A percentile compares a stretch with the other conserved stretches of the same genome.
These are phyloP conservation scores for Mycena vulgaris DNA, from an alignment of 768 basidiomycete genomes.

Conservation along the genomic window DNA sequence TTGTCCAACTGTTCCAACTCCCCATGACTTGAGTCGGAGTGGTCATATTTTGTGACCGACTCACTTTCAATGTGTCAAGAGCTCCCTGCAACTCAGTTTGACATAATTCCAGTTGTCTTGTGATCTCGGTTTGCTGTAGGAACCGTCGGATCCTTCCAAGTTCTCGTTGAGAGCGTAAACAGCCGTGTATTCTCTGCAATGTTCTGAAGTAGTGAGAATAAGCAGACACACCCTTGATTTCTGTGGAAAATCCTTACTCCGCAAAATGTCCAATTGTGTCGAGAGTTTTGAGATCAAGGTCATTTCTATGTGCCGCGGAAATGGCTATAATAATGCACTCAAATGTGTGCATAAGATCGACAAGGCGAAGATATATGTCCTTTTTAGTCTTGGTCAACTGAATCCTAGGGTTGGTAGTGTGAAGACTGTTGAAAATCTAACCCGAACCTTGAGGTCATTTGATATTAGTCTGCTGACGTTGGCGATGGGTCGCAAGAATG, in stretches of 20 bases:
- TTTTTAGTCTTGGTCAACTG: background rate
- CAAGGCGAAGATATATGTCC: too few relatives aligned
- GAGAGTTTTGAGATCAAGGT: too few relatives aligned
- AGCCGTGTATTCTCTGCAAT: background rate
- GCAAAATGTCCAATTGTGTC: background rate
- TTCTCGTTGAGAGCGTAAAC: background rate
- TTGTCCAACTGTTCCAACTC: too few relatives aligned
- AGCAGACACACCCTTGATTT: background rate
- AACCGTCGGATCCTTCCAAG: background rate
- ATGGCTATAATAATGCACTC: too few relatives aligned
- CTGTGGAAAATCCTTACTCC: background rate
- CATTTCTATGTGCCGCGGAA: too few relatives aligned
- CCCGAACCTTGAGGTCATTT: background rate
- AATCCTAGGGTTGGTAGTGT: background rate
- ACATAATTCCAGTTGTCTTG: background rate
- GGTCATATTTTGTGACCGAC: too few relatives aligned
- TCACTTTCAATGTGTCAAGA: background rate
- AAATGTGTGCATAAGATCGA: too few relatives aligned
- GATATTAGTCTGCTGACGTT: background rate
- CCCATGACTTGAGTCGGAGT: too few relatives aligned
- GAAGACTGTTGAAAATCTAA: background rate
- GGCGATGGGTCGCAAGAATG: background rate
- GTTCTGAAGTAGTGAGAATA: background rate
- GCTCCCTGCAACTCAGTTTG: background rate
- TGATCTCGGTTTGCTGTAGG: slow-evolving; percentile 2